Evolutionary conservation across 1,139 yeast genomes (phyloP), one percentile per base, ranked within the genome.

Genomic region (Nakaseomyces glabratus): DNA sequence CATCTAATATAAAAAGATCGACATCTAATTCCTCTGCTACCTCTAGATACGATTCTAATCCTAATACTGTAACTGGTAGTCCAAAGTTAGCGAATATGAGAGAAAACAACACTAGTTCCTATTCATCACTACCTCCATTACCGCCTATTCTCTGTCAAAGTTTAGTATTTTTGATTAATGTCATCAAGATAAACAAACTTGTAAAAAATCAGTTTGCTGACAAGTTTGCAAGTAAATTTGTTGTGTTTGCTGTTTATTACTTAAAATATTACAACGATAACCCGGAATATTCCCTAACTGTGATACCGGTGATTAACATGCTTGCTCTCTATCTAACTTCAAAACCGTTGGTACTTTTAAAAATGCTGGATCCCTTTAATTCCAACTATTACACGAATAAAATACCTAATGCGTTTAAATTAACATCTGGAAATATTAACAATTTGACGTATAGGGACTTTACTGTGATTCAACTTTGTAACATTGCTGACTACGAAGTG

Each of bases 111-210:
- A 12, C 34, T 41, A 20, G 36, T 48, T 20, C 33, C 3, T n/a
- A 19, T 11, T 15, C 24, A 10, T 23, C 23, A 15, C n/a, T 23
- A 7, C 26, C 26, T 16, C 22, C 33, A 8, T 64, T 77, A 1
- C 66, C 76, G 0, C 47, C 66, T 1, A 69, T 81, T 74, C 55
- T 73, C 3, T 55, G 61, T 2, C 90, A 82, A 47, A 53, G 72
- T 15, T 54, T 74, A 3, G 68, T 81, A 57, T 53, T 88, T 6
- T 51, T 81, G 14, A 82, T 94, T 84, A 95, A 82, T 49, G 58
- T 85, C 34, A 61, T 74, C 24, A 93, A 82, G 52, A 77, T 86
- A 46, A 88, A 88, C 57, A 63, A 62, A 38, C 51, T 52, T 21
- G 75, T 77, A 46, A 68, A 68, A 42, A 51, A 60, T 6, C 61